phyloP scores from a whole-genome alignment of 2,329 filamentous ascomycete genomes.

The Colletotrichum sp. region DNA sequence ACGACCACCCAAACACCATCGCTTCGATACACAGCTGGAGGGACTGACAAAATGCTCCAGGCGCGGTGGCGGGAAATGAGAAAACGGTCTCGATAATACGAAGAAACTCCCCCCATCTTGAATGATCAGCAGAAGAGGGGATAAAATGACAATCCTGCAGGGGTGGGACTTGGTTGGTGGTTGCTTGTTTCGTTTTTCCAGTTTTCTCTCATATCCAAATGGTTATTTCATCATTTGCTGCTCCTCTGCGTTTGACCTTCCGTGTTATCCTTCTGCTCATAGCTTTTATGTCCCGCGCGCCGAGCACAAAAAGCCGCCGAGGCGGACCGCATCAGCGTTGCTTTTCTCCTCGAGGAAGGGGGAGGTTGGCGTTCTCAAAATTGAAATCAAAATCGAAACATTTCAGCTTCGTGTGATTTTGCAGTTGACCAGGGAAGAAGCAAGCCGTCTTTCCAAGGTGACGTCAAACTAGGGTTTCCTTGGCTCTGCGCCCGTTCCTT shows the following conservation, averaged over 20 bases:
- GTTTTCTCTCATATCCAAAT: neutral
- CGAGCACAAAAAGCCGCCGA: neutral
- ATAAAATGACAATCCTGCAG: neutral
- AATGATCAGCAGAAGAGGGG: neutral
- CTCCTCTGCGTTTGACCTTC: neutral
- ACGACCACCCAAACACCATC: conserved; percentile 1
- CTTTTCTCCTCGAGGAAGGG: neutral
- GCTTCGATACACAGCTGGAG: conserved; percentile 17
- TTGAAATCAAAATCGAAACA: neutral
- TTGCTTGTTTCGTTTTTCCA: neutral
- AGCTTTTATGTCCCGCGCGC: neutral
- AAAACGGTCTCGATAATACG: neutral
- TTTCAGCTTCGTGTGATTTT: neutral
- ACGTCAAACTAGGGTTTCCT: neutral
- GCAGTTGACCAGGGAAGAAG: neutral
- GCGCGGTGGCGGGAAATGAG: neutral
- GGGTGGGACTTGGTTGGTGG: neutral
- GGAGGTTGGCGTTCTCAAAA: conserved; percentile 7
- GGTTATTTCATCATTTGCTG: neutral
- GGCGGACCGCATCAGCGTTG: conserved; percentile 21
- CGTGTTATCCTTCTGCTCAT: neutral
- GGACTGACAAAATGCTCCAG: neutral
- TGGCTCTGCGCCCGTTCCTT: neutral
- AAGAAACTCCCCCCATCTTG: neutral
- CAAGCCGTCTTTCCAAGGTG: neutral